A percentile compares a stretch with the other conserved stretches of the same genome.
Evolutionary conservation across 768 basidiomycete species (phyloP).

Genomic region (Mycena albidolilacea): DNA sequence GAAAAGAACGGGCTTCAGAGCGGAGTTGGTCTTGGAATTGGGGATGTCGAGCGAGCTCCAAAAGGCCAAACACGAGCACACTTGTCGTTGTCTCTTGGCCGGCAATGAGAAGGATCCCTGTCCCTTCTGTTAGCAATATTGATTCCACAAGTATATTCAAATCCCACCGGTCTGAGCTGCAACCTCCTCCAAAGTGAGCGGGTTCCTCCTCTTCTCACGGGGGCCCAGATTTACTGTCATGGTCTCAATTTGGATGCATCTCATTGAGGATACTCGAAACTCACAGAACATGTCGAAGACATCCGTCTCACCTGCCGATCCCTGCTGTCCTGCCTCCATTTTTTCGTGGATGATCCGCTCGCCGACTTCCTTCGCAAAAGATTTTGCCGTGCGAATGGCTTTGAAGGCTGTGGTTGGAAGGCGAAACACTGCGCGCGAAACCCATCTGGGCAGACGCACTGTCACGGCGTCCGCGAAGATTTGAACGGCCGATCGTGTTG

Average conservation of each 20-base stretch:
- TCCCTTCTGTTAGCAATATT: neutral
- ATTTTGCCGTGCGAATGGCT: neutral
- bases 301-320: neutral
- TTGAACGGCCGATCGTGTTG: neutral
- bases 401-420: neutral
- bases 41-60: conserved; percentile 25
- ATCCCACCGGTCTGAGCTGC: conserved; percentile 13
- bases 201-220: neutral
- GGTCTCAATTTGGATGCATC: neutral
- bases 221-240: neutral
- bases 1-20: conserved; percentile 13
- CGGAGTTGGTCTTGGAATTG: conserved; percentile 26
- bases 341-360: neutral
- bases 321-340: neutral
- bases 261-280: neutral
- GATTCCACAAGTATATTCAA: conserved; percentile 4
- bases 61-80: conserved; percentile 18
- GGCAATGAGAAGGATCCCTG: neutral
- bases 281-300: conserved; percentile 5
- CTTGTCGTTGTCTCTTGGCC: conserved; percentile 12
- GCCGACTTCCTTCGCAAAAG: neutral
- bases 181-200: conserved; percentile 19
- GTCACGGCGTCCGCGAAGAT: neutral
- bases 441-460: neutral
- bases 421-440: neutral